phyloP scores from a whole-genome alignment of 495 filamentous ascomycete species.

The Neurospora pannonica region DNA sequence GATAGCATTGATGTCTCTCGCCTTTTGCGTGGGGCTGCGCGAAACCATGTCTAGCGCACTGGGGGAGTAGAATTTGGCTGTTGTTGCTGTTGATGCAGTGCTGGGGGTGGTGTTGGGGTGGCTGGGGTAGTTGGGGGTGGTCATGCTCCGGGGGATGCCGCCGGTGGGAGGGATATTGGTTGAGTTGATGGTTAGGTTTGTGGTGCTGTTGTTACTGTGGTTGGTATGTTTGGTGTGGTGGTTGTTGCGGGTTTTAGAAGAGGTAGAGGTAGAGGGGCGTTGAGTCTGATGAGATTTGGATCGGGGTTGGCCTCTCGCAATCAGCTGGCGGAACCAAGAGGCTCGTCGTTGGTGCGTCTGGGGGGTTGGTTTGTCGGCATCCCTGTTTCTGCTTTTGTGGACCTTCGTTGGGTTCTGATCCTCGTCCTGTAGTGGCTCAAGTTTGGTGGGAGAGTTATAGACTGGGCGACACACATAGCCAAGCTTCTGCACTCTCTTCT shows the following conservation, averaged over 20 bases:
- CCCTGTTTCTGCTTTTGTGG: not conserved
- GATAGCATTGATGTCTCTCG: not conserved
- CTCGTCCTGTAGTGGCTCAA: not conserved
- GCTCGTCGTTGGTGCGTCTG: not conserved
- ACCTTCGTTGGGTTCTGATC: not conserved
- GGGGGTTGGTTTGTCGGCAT: too few relatives aligned
- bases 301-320: not conserved
- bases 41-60: not conserved
- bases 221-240: not conserved
- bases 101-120: not conserved
- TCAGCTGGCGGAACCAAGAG: not conserved
- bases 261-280: not conserved
- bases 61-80: not conserved
- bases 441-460: not conserved
- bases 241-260: not conserved
- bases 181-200: not conserved
- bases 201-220: not conserved
- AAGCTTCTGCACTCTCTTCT: not conserved
- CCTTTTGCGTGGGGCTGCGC: not conserved
- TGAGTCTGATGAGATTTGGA: not conserved
- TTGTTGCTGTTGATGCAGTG: not conserved
- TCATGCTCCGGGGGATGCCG: not conserved
- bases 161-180: not conserved
- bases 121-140: not conserved
- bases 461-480: not conserved